These are phyloP conservation scores for Taiozyma sp. DNA, from an alignment of 1,139 yeast genomes.

Conservation along the genomic window DNA sequence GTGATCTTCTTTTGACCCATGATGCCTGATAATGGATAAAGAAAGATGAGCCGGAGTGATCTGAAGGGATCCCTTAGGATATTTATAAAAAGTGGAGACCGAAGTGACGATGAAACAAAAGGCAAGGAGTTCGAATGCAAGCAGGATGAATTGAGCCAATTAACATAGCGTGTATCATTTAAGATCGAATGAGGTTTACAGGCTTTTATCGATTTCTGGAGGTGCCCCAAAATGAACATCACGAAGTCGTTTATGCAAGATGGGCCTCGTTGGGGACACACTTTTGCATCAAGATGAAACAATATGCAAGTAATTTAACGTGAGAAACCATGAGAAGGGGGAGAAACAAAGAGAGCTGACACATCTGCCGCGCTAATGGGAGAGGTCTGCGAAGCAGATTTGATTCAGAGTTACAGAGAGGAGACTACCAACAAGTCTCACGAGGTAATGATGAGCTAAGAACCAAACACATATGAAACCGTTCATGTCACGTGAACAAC, in stretches of 20 bases:
- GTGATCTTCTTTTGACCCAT: conserved; percentile 43
- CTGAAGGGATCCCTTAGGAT: not conserved
- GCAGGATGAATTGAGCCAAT: not conserved
- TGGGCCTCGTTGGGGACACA: not conserved
- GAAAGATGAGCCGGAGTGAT: not conserved
- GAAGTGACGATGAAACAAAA: not conserved
- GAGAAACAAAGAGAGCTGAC: not conserved
- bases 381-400: too few species aligned
- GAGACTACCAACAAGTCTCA: not conserved
- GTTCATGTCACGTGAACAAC: not conserved
- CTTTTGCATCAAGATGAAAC: not conserved
- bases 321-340: not conserved
- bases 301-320: not conserved
- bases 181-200: not conserved
- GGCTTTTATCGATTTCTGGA: not conserved
- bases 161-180: not conserved
- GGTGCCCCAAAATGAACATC: not conserved
- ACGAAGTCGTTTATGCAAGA: not conserved
- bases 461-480: not conserved
- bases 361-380: not conserved
- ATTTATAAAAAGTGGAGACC: not conserved
- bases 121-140: not conserved
- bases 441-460: not conserved
- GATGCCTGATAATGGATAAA: not conserved
- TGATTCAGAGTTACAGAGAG: too few species aligned